Percentiles rank a stretch among this genome's conserved stretches.
Evolutionary conservation across 2,329 filamentous ascomycete genomes (phyloP).

Genomic region (Neofusicoccum laricinum): DNA sequence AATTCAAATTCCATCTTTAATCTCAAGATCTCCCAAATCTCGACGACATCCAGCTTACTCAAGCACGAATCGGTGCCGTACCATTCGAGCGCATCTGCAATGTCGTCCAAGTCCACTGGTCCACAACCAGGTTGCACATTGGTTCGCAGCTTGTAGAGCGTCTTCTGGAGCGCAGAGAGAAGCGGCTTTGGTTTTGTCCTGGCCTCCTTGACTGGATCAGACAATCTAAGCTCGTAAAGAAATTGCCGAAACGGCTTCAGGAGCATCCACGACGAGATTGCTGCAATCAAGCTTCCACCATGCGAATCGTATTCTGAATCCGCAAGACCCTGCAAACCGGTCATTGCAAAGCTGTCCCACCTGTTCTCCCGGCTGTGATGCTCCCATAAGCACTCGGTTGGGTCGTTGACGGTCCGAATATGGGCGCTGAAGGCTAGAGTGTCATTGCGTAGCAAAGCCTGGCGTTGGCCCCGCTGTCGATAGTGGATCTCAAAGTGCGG

Average conservation of each 20-base stretch:
- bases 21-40: constrained; percentile 55
- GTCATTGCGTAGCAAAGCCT: constrained; percentile 59
- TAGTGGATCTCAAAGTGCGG: constrained; percentile 57
- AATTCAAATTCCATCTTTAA: constrained; percentile 53
- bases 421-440: constrained; percentile 62
- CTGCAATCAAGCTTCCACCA: constrained; percentile 49
- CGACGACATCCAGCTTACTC: constrained; percentile 50
- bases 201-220: constrained; percentile 46
- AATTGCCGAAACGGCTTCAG: constrained; percentile 58
- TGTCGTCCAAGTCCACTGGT: constrained; percentile 32
- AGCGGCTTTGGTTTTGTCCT: constrained; percentile 50
- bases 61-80: constrained; percentile 38
- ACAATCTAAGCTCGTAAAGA: constrained; percentile 48
- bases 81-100: constrained; percentile 38
- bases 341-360: constrained; percentile 57
- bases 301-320: constrained; percentile 17
- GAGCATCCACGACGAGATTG: constrained; percentile 57
- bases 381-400: constrained; percentile 61
- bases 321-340: constrained; percentile 48
- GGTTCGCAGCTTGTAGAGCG: constrained; percentile 50
- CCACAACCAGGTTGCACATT: constrained; percentile 37
- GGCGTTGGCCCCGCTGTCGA: constrained; percentile 56
- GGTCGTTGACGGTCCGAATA: constrained; percentile 59
- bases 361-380: constrained; percentile 53
- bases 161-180: constrained; percentile 49